Percentiles rank a stretch among this genome's conserved stretches.
phyloP scores from a whole-genome alignment of 192 early-diverging fungal genomes.

The Coemansia guatemalensis region DNA sequence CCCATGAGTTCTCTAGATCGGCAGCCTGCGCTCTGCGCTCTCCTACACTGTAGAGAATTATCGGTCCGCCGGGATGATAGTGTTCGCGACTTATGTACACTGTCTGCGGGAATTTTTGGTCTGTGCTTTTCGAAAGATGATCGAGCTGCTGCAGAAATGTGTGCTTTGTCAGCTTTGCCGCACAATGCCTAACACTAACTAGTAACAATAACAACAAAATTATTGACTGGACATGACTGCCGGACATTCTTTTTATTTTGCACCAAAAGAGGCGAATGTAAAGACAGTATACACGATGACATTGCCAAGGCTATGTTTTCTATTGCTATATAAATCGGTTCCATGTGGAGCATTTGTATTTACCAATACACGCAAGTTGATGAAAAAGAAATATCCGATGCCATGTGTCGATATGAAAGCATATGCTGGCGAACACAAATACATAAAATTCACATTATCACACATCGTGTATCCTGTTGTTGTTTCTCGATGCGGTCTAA shows the following conservation, averaged over 20 bases:
- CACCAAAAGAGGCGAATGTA: too few relatives aligned
- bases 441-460: conserved; percentile 13
- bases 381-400: too few relatives aligned
- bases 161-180: neutral
- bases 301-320: too few relatives aligned
- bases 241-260: too few relatives aligned
- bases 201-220: neutral
- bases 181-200: neutral
- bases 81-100: conserved; percentile 30
- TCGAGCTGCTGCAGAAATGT: conserved; percentile 45
- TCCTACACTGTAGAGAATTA: conserved; percentile 45
- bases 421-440: neutral
- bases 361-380: too few relatives aligned
- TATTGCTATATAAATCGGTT: too few relatives aligned
- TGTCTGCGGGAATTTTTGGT: conserved; percentile 29
- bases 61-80: conserved; percentile 40
- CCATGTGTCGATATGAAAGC: too few relatives aligned
- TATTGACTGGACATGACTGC: too few relatives aligned
- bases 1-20: conserved; percentile 17
- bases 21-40: conserved; percentile 21
- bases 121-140: conserved; percentile 28
- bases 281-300: too few relatives aligned
- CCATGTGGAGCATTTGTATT: too few relatives aligned
- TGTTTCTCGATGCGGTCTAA: conserved; percentile 14
- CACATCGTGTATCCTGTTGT: conserved; percentile 7